Conservation (phyloP, 441 rosid species). For the Bocquillonia castaneifolia region DNA sequence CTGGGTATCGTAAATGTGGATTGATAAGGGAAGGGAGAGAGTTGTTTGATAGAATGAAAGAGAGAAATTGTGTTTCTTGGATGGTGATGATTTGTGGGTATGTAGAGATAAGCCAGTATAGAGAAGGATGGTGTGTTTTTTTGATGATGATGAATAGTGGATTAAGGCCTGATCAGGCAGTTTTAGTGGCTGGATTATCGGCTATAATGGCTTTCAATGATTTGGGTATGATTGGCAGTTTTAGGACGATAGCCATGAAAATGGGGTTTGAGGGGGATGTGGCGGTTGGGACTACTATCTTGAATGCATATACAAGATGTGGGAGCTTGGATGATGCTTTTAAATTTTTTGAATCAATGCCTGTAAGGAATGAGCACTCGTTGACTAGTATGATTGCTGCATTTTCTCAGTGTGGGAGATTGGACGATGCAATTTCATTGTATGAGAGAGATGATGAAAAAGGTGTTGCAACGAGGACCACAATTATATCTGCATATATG, state of each 20-base stretch:
- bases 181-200: conserved; percentile 63
- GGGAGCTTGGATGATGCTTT: conserved; percentile 51
- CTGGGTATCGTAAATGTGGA: conserved; percentile 52
- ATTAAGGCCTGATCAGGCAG: conserved; percentile 44
- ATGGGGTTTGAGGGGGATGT: conserved; percentile 36
- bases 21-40: conserved; percentile 51
- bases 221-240: conserved; percentile 47
- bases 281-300: conserved; percentile 55
- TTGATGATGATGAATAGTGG: conserved; percentile 51
- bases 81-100: conserved; percentile 46
- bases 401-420: conserved; percentile 26
- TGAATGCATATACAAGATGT: conserved; percentile 71
- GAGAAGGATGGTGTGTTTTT: conserved; percentile 30
- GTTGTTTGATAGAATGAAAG: conserved; percentile 49
- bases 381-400: conserved; percentile 61
- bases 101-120: conserved; percentile 26
- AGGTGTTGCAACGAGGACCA: conserved; percentile 18
- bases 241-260: conserved; percentile 37
- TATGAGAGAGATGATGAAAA: conserved; percentile 28
- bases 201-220: conserved; percentile 44
- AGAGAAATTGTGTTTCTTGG: conserved; percentile 54
- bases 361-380: conserved; percentile 47
- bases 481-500: conserved; percentile 35
- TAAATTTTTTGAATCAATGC: conserved; percentile 49
- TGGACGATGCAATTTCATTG: conserved; percentile 31